Percentiles rank a stretch among this genome's conserved stretches.
These are phyloP conservation scores for Liriodendron chinense DNA, from an alignment of 164 flowering plant species.

Conservation along the genomic window DNA sequence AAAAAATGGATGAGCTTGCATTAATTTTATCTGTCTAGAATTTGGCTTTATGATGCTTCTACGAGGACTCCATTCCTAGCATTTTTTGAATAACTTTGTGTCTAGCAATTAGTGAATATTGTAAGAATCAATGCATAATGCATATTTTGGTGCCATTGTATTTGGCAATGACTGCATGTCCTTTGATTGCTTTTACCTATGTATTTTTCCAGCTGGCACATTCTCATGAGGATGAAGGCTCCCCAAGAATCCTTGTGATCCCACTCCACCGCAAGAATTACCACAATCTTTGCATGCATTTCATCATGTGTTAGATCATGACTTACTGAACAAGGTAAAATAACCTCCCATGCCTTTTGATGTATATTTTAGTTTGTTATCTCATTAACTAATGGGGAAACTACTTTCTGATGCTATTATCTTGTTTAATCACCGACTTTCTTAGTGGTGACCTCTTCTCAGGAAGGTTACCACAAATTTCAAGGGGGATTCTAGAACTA, in stretches of 20 bases:
- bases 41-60: no score
- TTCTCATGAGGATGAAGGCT: conserved; percentile 73
- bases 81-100: no score
- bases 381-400: no score
- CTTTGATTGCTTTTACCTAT: neutral
- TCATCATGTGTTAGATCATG: conserved; percentile 60
- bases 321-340: conserved; percentile 52
- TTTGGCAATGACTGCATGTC: neutral
- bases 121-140: no score
- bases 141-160: no score
- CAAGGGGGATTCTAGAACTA: no score
- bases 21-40: no score
- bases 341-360: neutral
- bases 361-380: no score
- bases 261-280: conserved; percentile 78
- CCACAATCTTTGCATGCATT: conserved; percentile 94
- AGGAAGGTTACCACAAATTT: no score
- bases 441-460: conserved; percentile 41
- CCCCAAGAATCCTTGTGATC: conserved; percentile 67
- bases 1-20: no score
- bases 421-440: neutral
- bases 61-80: no score
- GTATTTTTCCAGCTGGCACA: conserved; percentile 64
- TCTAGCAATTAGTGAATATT: no score
- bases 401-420: neutral